Conservation (phyloP, 768 basidiomycete genomes). For the Mycena olivaceomarginata region DNA sequence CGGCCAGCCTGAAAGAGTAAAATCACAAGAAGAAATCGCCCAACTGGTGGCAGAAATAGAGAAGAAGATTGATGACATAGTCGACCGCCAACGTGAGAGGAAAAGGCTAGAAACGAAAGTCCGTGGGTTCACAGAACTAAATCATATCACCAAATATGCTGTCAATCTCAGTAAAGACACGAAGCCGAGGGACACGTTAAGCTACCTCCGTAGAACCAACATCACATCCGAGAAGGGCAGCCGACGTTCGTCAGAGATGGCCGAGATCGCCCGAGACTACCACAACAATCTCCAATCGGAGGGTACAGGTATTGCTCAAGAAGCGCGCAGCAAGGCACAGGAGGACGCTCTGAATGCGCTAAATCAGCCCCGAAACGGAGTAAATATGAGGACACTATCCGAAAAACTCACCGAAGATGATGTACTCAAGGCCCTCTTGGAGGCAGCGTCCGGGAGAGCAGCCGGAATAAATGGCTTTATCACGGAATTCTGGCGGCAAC, state of each 20-base stretch:
- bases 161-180: background rate
- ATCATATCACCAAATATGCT: conserved; percentile 15
- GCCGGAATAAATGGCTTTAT: conserved; percentile 7
- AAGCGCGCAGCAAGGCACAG: background rate
- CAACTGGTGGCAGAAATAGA: background rate
- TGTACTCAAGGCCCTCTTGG: too few species aligned
- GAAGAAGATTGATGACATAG: conserved; percentile 1
- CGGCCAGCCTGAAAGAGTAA: background rate
- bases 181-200: conserved; percentile 6
- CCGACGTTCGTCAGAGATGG: conserved; percentile 2
- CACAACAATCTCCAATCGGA: background rate
- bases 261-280: background rate
- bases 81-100: conserved; percentile 7
- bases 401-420: too few species aligned
- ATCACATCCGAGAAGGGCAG: conserved; percentile 1
- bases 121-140: background rate
- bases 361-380: background rate
- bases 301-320: background rate
- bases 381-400: conserved; percentile 1
- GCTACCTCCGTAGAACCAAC: conserved; percentile 8
- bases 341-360: background rate
- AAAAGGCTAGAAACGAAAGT: background rate
- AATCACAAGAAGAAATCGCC: background rate
- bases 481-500: background rate
- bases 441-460: too few species aligned